A percentile compares a stretch with the other conserved stretches of the same genome.
phyloP scores from a whole-genome alignment of 2,329 filamentous ascomycete genomes.

The Verticillium zaregamsianum region DNA sequence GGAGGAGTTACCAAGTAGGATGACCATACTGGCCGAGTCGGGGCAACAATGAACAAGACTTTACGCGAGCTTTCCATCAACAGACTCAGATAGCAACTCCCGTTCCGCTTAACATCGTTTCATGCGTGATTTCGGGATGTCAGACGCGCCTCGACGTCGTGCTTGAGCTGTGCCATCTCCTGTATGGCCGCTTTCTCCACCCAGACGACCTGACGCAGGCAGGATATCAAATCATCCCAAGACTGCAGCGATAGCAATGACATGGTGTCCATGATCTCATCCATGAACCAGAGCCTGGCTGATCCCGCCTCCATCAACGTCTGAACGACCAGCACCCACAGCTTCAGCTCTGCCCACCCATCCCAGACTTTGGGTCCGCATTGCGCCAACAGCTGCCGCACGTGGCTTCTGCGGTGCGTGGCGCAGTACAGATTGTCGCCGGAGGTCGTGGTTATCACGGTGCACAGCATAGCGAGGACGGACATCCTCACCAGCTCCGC shows the following conservation, averaged over 20 bases:
- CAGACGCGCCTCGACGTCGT: neutral
- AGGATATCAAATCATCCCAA: constrained; percentile 7
- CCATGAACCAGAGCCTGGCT: constrained; percentile 7
- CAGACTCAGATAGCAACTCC: no score
- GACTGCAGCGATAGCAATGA: neutral
- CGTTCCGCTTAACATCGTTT: no score
- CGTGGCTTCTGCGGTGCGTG: neutral
- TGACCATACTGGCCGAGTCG: no score
- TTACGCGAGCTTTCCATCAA: no score
- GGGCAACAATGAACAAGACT: neutral
- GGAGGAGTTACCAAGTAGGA: constrained; percentile 18
- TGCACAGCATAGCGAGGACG: constrained; percentile 3
- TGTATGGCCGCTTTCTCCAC: constrained; percentile 5
- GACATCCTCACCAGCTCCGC: constrained; percentile 14
- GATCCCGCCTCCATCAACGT: constrained; percentile 2
- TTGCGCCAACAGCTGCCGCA: neutral
- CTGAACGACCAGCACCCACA: constrained; percentile 14
- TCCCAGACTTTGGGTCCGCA: neutral
- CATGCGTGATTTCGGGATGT: neutral
- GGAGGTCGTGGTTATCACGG: constrained; percentile 12
- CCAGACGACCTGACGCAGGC: constrained; percentile 9
- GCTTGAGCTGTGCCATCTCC: constrained; percentile 9
- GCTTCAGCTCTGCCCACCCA: neutral
- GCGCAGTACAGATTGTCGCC: constrained; percentile 8
- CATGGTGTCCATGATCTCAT: constrained; percentile 5